phyloP scores from a whole-genome alignment of 2,329 filamentous ascomycete genomes.

The Talaromyces sp. region DNA sequence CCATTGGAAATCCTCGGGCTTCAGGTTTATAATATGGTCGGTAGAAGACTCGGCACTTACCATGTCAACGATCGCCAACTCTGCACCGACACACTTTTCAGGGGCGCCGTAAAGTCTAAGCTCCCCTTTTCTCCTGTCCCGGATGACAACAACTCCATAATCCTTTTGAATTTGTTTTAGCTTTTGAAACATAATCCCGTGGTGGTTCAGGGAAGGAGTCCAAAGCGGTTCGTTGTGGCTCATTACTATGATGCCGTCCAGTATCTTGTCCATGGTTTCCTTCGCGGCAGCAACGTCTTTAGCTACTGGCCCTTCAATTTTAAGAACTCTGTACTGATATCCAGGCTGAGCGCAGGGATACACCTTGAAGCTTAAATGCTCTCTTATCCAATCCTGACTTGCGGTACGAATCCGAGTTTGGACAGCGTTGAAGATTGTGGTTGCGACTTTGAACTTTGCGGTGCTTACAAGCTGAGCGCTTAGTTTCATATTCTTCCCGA shows the following conservation, averaged over 20 bases:
- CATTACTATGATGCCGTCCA: slow-evolving; percentile 28
- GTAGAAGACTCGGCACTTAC: slow-evolving; percentile 15
- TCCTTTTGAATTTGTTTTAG: neutral
- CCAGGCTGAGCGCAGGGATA: slow-evolving; percentile 7
- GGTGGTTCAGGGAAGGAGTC: slow-evolving; percentile 12
- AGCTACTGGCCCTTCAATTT: slow-evolving; percentile 34
- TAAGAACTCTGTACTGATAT: slow-evolving; percentile 29
- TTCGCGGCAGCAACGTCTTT: slow-evolving; percentile 31
- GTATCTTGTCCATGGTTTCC: slow-evolving; percentile 27
- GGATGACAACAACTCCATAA: neutral
- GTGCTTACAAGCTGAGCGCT: slow-evolving; percentile 35
- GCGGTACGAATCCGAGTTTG: slow-evolving; percentile 10
- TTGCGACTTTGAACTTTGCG: slow-evolving; percentile 37
- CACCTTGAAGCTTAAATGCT: slow-evolving; percentile 25
- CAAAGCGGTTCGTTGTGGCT: slow-evolving; percentile 13
- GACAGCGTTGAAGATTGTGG: slow-evolving; percentile 30
- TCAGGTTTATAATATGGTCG: slow-evolving; percentile 16
- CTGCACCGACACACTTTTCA: neutral
- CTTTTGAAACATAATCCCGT: neutral
- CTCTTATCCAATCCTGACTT: slow-evolving; percentile 26
- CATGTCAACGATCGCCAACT: neutral
- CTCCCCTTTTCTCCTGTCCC: neutral
- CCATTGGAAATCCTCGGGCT: slow-evolving; percentile 18
- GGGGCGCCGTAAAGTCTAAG: neutral
- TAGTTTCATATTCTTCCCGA: slow-evolving; percentile 30